Percentiles rank a stretch among this genome's conserved stretches.
These are phyloP conservation scores for Ceratocystis cacaofunesta DNA, from an alignment of 2,329 filamentous ascomycete genomes.

Conservation along the genomic window DNA sequence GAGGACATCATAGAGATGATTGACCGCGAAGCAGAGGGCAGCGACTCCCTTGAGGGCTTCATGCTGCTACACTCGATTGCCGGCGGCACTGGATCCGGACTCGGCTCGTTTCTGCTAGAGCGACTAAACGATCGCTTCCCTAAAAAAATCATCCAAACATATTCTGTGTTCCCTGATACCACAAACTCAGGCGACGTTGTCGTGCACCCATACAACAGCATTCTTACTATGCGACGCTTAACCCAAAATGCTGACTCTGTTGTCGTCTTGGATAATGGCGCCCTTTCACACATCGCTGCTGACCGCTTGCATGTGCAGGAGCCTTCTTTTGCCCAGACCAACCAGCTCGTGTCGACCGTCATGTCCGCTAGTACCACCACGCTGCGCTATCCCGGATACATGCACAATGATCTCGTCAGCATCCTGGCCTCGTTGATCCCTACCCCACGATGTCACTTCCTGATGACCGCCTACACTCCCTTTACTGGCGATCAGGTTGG, in stretches of 20 bases:
- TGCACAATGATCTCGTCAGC: constrained; percentile 98
- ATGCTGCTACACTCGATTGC: constrained; percentile 98
- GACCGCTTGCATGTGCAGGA: constrained; percentile 90
- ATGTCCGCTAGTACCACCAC: constrained; percentile 98
- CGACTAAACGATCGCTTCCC: constrained; percentile 93
- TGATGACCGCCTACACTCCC: constrained; percentile 96
- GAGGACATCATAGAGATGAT: constrained; percentile 99
- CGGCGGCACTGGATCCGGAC: constrained; percentile 87
- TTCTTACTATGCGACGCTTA: constrained; percentile 77
- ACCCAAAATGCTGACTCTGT: constrained; percentile 96
- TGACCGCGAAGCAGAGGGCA: constrained; percentile 92
- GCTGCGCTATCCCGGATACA: constrained; percentile 91
- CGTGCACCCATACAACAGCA: constrained; percentile 94
- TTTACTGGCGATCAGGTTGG: constrained; percentile 95
- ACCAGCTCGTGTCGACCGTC: constrained; percentile 90
- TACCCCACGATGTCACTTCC: constrained; percentile 90
- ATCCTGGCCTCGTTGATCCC: constrained; percentile 93
- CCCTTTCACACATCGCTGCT: constrained; percentile 81
- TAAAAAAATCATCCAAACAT: constrained; percentile 98
- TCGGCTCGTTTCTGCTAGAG: constrained; percentile 89
- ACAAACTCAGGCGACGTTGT: constrained; percentile 79
- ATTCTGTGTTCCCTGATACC: constrained; percentile 94
- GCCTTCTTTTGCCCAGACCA: constrained; percentile 92
- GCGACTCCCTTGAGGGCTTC: constrained; percentile 94
- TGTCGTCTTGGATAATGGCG: constrained; percentile 91